Percentiles rank a stretch among this genome's conserved stretches.
Evolutionary conservation across 2,329 filamentous ascomycete genomes (phyloP).

Genomic region (Diplodia seriata): DNA sequence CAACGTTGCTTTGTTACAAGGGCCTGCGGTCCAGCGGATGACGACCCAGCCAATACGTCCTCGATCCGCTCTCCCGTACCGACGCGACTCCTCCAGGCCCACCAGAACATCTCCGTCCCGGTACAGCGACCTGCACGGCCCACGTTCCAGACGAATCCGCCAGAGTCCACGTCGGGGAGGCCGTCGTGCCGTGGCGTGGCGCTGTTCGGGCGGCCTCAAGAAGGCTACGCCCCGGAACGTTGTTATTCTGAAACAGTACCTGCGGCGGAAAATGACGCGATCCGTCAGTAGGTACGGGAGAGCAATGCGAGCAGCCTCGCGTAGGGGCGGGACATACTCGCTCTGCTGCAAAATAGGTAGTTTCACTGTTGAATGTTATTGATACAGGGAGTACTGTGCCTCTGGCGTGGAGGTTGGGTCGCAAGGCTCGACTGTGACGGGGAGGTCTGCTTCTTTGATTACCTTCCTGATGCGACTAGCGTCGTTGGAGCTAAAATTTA

Average conservation of each 20-base stretch:
- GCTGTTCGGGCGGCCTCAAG: neutral
- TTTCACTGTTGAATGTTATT: neutral
- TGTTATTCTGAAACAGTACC: neutral
- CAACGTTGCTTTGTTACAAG: too few species aligned
- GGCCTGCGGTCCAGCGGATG: too few species aligned
- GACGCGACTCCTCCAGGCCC: too few species aligned
- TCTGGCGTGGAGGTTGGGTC: neutral
- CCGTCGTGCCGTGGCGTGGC: neutral
- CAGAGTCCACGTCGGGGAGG: neutral
- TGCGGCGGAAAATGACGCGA: neutral
- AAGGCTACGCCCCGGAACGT: neutral
- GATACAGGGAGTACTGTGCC: neutral
- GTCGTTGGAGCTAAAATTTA: neutral
- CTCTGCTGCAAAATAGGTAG: too few species aligned
- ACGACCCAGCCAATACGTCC: too few species aligned
- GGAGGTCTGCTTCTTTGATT: neutral
- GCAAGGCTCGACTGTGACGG: neutral
- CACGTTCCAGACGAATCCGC: neutral
- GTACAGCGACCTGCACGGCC: neutral
- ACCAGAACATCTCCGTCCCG: too few species aligned
- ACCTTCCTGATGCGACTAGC: neutral
- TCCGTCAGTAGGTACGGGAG: neutral
- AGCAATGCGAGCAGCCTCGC: neutral
- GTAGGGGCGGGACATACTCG: neutral
- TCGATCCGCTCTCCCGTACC: too few species aligned